phyloP scores from a whole-genome alignment of 2,329 filamentous ascomycete genomes.

The Exserohilum turcica region DNA sequence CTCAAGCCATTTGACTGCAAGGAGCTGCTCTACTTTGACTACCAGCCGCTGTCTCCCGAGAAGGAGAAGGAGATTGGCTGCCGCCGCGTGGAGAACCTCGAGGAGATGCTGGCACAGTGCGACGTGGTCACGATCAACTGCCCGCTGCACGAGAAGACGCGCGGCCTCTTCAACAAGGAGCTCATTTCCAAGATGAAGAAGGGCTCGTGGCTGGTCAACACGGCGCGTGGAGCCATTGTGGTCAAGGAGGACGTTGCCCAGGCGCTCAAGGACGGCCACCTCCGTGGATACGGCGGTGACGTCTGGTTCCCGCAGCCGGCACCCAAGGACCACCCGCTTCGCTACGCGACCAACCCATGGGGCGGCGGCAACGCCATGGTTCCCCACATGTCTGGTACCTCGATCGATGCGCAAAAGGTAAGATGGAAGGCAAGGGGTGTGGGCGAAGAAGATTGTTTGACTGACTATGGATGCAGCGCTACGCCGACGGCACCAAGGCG shows the following conservation, averaged over 20 bases:
- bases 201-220: conserved; percentile 97
- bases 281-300: conserved; percentile 84
- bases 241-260: conserved; percentile 99
- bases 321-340: conserved; percentile 88
- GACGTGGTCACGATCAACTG: conserved; percentile 99
- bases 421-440: conserved; percentile 1
- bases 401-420: conserved; percentile 89
- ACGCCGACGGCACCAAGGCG: conserved; percentile 83
- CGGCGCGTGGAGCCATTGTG: conserved; percentile 96
- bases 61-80: conserved; percentile 94
- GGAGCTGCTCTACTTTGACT: conserved; percentile 99
- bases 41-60: conserved; percentile 88
- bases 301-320: conserved; percentile 99
- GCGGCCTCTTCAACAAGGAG: conserved; percentile 97
- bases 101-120: conserved; percentile 93
- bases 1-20: conserved; percentile 99
- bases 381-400: conserved; percentile 97
- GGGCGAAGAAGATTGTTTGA: background rate
- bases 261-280: conserved; percentile 88
- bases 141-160: conserved; percentile 97
- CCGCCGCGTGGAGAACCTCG: conserved; percentile 83
- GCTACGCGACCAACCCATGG: conserved; percentile 91
- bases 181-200: conserved; percentile 99
- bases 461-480: conserved; percentile 50
- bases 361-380: conserved; percentile 99